Evolutionary conservation across 2,329 filamentous ascomycete species (phyloP).

Genomic region (Scytalidium sp.): DNA sequence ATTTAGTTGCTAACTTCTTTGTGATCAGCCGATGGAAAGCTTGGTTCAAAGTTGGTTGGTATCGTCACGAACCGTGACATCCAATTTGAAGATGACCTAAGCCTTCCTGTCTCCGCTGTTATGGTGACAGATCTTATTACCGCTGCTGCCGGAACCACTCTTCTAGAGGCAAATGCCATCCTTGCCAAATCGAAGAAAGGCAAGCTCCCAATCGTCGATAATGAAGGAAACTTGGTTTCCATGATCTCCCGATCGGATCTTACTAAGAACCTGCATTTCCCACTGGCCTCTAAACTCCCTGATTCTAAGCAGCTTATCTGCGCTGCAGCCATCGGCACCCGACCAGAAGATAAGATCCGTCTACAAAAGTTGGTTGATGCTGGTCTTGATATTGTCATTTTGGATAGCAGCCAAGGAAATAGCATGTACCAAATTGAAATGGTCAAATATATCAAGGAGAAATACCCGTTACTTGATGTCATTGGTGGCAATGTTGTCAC

Average conservation of each 20-base stretch:
- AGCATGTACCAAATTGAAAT: conserved; percentile 98
- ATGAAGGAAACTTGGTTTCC: conserved; percentile 80
- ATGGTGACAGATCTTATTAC: conserved; percentile 97
- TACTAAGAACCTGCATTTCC: conserved; percentile 98
- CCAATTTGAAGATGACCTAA: conserved; percentile 81
- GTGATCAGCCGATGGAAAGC: conserved; percentile 75
- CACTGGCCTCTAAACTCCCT: conserved; percentile 91
- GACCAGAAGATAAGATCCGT: conserved; percentile 86
- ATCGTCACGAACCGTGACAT: conserved; percentile 98
- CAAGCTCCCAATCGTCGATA: conserved; percentile 90
- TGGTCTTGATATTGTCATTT: conserved; percentile 89
- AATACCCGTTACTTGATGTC: conserved; percentile 83
- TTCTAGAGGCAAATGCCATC: conserved; percentile 88
- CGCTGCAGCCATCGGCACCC: conserved; percentile 91
- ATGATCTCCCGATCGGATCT: conserved; percentile 92
- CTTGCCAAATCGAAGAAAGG: conserved; percentile 97
- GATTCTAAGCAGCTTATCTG: conserved; percentile 97
- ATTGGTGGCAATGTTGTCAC: conserved; percentile 99
- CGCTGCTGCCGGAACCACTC: conserved; percentile 75
- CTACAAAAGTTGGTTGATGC: conserved; percentile 88
- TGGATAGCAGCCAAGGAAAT: conserved; percentile 97
- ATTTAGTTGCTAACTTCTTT: conserved; percentile 34
- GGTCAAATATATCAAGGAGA: conserved; percentile 92
- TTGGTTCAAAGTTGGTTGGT: conserved; percentile 93
- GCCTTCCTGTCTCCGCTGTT: conserved; percentile 75